Base-by-base conservation (phyloP, 371 early-diverging fungal species). In the Lichtheimia ramosa region DNA sequence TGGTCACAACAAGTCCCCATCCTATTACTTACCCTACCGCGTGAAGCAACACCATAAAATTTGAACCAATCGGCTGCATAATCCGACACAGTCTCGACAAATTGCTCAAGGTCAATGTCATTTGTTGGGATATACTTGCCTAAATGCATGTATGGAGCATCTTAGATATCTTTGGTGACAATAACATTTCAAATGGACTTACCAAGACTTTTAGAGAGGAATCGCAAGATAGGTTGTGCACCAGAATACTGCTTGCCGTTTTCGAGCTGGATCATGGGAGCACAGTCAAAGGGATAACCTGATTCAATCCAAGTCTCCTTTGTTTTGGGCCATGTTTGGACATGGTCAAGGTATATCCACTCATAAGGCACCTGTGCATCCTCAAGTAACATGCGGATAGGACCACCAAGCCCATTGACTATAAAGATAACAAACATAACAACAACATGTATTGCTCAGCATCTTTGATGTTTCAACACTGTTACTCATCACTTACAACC, bases 291-390 rank as follows among this genome's bases (percentile, higher is more conserved):
- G 4, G 28, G 51, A 3, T 27, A 16, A 14, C 51, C 51, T 7
- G 24, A 24, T n/a, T 16, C 24, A 51, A 51, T 51, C 25, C 24
- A 51, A n/a, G 16, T 51, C 16, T 51, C 12, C 23, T 51, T 51
- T 24, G 16, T 14, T 6, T 12, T 3, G 1, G 3, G 5, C 51
- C 51, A 51, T 34, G 6, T 10, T 34, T 34, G 34, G 10, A 10
- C 34, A 34, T 8, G 10, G 8, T 34, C 34, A 34, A 43, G 7
- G 16, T 52, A 48, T 3, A 51, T 40, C 23, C 53, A 63, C 20
- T 56, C 39, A 23, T 57, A 42, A 4, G 25, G 28, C 5, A 63
- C 51, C 3, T 53, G 58, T 27, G 63, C 51, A 41, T 63, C 63
- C 28, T 51, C 41, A 3, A 63, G 48, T 23, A 63, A 20, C 15